Evolutionary conservation across 305 asterid genomes (phyloP).

Genomic region (Petunia hybrid): DNA sequence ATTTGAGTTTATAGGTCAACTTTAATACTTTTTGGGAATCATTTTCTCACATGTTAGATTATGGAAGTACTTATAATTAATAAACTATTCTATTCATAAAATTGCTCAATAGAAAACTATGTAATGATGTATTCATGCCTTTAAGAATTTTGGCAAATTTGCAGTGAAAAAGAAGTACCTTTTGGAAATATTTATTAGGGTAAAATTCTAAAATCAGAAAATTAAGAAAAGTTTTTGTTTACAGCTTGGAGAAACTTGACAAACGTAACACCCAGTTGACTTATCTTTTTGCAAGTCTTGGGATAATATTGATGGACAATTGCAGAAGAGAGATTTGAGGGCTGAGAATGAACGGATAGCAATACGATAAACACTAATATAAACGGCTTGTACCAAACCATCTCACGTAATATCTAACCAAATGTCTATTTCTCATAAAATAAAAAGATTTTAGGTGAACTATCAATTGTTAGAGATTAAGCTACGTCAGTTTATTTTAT

Average conservation of each 20-base stretch:
- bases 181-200: too few species aligned
- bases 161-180: too few species aligned
- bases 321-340: neutral
- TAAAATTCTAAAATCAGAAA: too few species aligned
- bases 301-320: neutral
- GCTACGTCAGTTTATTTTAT: neutral
- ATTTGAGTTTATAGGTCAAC: neutral
- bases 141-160: too few species aligned
- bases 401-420: neutral
- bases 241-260: neutral
- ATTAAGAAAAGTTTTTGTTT: too few species aligned
- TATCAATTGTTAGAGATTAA: neutral
- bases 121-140: too few species aligned
- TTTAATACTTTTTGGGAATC: neutral
- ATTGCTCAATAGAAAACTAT: too few species aligned
- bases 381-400: constrained; percentile 15
- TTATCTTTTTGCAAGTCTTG: neutral
- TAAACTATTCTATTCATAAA: too few species aligned
- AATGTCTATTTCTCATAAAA: neutral
- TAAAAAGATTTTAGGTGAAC: neutral
- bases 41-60: neutral
- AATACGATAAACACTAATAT: neutral
- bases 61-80: neutral
- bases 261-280: constrained; percentile 7
- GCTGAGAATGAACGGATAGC: neutral